Evolutionary conservation across 2,329 filamentous ascomycete genomes (phyloP).

Genomic region (Colletotrichum navitas): DNA sequence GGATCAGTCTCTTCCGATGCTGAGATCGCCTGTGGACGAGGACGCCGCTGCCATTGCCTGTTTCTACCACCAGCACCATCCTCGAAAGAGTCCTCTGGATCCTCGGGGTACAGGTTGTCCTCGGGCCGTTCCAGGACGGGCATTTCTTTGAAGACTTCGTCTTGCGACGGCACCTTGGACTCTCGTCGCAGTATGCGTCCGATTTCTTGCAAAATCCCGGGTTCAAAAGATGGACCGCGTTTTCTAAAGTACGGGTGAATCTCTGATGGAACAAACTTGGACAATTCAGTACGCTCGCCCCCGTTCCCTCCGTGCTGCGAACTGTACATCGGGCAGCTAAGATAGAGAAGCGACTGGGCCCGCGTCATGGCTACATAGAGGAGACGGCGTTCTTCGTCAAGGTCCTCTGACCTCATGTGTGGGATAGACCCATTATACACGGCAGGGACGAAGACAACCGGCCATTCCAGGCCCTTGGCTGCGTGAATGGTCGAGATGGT

Average conservation of each 20-base stretch:
- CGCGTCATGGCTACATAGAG: constrained; percentile 98
- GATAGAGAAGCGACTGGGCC: constrained; percentile 86
- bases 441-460: constrained; percentile 91
- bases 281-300: constrained; percentile 66
- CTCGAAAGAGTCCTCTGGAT: constrained; percentile 42
- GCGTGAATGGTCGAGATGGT: constrained; percentile 97
- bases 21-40: constrained; percentile 15
- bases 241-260: constrained; percentile 58
- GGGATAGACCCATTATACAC: constrained; percentile 93
- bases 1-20: constrained; percentile 23
- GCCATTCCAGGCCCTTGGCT: constrained; percentile 97
- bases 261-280: constrained; percentile 74
- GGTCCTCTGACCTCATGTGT: constrained; percentile 86
- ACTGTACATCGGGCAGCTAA: constrained; percentile 82
- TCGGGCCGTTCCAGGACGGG: constrained; percentile 68
- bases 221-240: constrained; percentile 78
- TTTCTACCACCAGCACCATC: constrained; percentile 20
- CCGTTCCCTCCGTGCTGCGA: constrained; percentile 69
- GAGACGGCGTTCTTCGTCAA: constrained; percentile 87
- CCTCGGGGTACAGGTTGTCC: constrained; percentile 75
- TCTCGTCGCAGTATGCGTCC: constrained; percentile 77
- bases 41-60: constrained; percentile 28
- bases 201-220: constrained; percentile 72
- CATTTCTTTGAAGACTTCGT: constrained; percentile 65
- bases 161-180: constrained; percentile 63